Evolutionary conservation across 2,329 filamentous ascomycete genomes (phyloP).

Genomic region (Juglanconis juglandina): DNA sequence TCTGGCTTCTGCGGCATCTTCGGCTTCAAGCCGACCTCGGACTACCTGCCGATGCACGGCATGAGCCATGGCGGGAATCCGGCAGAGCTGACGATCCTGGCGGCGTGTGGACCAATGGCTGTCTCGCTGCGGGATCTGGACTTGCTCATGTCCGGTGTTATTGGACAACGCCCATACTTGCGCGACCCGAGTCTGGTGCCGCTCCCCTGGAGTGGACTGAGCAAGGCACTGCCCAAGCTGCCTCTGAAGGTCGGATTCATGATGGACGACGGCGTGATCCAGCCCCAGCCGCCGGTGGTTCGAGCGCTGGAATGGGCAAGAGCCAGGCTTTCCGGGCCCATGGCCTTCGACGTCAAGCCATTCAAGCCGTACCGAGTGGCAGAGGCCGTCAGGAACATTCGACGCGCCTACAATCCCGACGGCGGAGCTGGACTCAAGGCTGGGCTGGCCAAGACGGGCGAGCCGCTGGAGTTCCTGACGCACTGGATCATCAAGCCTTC

Average conservation of each 20-base stretch:
- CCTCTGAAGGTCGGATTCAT: conserved; percentile 42
- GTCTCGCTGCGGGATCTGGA: conserved; percentile 32
- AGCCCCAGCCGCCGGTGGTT: conserved; percentile 35
- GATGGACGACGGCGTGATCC: conserved; percentile 34
- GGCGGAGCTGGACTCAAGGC: conserved; percentile 31
- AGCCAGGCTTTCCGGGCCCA: conserved; percentile 19
- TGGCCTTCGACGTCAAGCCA: conserved; percentile 29
- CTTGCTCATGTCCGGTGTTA: conserved; percentile 28
- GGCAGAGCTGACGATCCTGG: conserved; percentile 33
- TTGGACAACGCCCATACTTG: conserved; percentile 25
- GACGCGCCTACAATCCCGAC: conserved; percentile 45
- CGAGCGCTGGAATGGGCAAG: conserved; percentile 34
- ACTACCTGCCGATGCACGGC: conserved; percentile 25
- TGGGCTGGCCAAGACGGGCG: conserved; percentile 34
- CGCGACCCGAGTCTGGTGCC: conserved; percentile 28
- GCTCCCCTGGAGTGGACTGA: conserved; percentile 30
- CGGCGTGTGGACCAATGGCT: conserved; percentile 33
- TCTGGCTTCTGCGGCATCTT: conserved; percentile 33
- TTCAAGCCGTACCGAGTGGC: conserved; percentile 32
- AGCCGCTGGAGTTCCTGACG: conserved; percentile 43
- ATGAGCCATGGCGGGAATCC: conserved; percentile 23
- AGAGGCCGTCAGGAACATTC: conserved; percentile 30
- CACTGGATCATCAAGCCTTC: conserved; percentile 36
- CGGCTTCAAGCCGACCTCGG: conserved; percentile 25
- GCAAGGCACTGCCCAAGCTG: conserved; percentile 14